Conservation (phyloP, 2,329 filamentous ascomycete genomes). For the Microsporum audouinii region DNA sequence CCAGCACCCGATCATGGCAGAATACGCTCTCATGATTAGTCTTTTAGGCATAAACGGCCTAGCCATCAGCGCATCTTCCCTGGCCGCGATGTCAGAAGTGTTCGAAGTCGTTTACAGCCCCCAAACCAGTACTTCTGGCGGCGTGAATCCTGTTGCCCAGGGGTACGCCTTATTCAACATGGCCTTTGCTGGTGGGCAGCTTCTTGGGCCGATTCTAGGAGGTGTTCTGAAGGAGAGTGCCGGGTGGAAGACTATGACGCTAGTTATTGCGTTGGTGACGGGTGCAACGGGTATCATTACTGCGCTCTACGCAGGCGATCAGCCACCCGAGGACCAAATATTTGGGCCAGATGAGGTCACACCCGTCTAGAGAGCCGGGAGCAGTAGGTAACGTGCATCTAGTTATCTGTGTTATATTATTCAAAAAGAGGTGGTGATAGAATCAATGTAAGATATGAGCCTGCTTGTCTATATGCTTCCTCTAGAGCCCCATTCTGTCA, state of each 20-base stretch:
- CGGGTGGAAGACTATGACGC: constrained; percentile 25
- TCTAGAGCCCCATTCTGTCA: background rate
- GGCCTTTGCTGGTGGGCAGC: constrained; percentile 49
- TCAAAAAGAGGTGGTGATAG: no score
- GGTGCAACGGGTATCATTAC: no score
- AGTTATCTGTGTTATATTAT: no score
- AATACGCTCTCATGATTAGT: constrained; percentile 25
- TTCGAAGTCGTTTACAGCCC: constrained; percentile 42
- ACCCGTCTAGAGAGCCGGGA: no score
- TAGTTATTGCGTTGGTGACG: background rate
- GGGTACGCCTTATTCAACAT: constrained; percentile 55
- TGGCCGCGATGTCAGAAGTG: background rate
- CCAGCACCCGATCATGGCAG: constrained; percentile 18
- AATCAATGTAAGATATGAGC: no score
- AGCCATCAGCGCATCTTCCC: constrained; percentile 11
- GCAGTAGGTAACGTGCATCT: no score
- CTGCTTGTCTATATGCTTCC: no score
- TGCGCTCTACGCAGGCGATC: no score
- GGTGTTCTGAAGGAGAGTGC: constrained; percentile 32
- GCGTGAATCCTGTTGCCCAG: constrained; percentile 46
- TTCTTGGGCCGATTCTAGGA: constrained; percentile 48
- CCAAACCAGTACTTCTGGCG: background rate
- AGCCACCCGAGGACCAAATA: no score
- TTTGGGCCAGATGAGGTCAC: no score
- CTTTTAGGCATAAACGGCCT: background rate